Percentiles rank a stretch among this genome's conserved stretches.
These are phyloP conservation scores for Coemansia sp. DNA, from an alignment of 192 early-diverging fungal species.

Conservation along the genomic window DNA sequence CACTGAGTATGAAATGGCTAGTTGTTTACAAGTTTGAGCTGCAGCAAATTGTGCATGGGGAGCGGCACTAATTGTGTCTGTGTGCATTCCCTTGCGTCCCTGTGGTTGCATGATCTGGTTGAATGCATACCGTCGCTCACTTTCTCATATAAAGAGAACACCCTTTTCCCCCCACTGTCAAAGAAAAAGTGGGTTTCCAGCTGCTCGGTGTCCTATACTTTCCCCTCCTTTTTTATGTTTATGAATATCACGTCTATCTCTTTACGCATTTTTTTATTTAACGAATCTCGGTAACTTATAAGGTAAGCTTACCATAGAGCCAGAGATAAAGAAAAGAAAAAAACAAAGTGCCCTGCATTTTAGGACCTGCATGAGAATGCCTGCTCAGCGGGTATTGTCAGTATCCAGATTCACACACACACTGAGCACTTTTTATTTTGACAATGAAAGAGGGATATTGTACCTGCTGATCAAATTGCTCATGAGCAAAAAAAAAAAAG, in stretches of 20 bases:
- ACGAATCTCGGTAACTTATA: background rate
- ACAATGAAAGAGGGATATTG: background rate
- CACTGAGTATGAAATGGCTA: background rate
- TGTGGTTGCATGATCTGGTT: background rate
- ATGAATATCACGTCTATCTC: background rate
- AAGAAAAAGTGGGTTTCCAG: background rate
- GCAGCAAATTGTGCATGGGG: background rate
- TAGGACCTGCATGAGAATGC: background rate
- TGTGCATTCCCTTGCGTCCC: background rate
- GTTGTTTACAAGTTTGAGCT: slow-evolving; percentile 1
- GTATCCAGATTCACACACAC: slow-evolving; percentile 2
- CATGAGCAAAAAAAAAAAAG: background rate
- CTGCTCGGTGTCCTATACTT: background rate
- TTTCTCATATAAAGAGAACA: background rate
- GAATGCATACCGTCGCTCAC: background rate
- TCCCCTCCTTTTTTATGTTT: background rate
- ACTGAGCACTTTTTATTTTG: background rate
- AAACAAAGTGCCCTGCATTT: slow-evolving; percentile 3
- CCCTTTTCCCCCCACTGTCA: background rate
- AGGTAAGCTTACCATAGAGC: background rate
- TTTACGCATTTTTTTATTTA: background rate
- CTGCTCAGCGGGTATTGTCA: background rate
- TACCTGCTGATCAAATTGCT: slow-evolving; percentile 2
- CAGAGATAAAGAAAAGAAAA: background rate
- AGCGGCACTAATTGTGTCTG: slow-evolving; percentile 3